Evolutionary conservation across 768 basidiomycete genomes (phyloP).

Genomic region (Lactarius vividus): DNA sequence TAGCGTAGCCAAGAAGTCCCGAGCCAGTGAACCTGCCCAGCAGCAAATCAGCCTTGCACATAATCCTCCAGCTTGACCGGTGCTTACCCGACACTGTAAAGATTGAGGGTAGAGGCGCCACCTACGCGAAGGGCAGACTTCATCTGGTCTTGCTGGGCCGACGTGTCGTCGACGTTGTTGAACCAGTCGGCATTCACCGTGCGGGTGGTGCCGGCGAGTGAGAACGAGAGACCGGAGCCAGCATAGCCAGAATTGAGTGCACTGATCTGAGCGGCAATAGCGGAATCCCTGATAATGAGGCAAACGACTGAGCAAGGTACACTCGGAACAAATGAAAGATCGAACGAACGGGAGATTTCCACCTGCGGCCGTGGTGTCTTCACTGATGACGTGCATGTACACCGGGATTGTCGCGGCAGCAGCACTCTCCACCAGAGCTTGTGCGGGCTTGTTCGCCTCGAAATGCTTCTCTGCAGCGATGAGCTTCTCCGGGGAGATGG

Average conservation of each 20-base stretch:
- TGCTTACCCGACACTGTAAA: conserved; percentile 49
- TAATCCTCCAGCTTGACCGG: conserved; percentile 15
- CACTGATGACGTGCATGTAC: conserved; percentile 46
- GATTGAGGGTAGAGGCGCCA: conserved; percentile 42
- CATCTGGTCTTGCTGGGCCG: conserved; percentile 44
- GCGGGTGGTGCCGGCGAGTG: conserved; percentile 42
- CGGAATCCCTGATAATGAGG: conserved; percentile 33
- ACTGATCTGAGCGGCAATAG: conserved; percentile 42
- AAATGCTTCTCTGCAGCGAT: conserved; percentile 43
- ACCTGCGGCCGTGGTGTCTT: conserved; percentile 39
- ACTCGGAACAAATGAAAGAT: background rate
- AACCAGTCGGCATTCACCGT: conserved; percentile 50
- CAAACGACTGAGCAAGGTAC: background rate
- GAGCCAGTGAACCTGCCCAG: conserved; percentile 37
- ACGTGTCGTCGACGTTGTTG: conserved; percentile 37
- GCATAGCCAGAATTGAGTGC: conserved; percentile 44
- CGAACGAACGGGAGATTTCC: conserved; percentile 44
- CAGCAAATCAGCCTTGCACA: background rate
- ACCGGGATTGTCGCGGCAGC: conserved; percentile 35
- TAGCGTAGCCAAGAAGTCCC: conserved; percentile 53
- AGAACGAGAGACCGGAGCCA: conserved; percentile 39
- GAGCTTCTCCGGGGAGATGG: conserved; percentile 38
- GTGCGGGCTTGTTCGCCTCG: conserved; percentile 36
- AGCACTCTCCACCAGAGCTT: conserved; percentile 14
- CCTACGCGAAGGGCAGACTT: conserved; percentile 47